phyloP scores from a whole-genome alignment of 345 rosid species.

The Sonneratia caseolaris region DNA sequence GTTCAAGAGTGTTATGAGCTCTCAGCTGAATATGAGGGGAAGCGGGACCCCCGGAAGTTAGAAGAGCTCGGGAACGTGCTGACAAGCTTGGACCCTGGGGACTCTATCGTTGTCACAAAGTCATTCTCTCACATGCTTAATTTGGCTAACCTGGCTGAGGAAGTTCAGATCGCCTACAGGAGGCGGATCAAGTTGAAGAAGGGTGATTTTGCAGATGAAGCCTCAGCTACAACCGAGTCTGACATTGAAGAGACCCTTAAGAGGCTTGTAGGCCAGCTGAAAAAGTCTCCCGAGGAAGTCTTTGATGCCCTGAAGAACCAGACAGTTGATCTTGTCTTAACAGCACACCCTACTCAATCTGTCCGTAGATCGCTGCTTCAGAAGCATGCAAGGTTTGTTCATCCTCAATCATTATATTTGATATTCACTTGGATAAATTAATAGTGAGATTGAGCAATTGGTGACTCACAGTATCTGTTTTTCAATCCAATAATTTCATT shows the following conservation, averaged over 20 bases:
- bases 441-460: background rate
- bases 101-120: conserved; percentile 78
- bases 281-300: conserved; percentile 82
- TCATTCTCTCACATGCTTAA: conserved; percentile 94
- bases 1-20: conserved; percentile 96
- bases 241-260: conserved; percentile 90
- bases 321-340: conserved; percentile 85
- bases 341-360: conserved; percentile 99
- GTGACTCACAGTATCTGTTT: background rate
- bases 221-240: conserved; percentile 74
- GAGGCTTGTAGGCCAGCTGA: conserved; percentile 62
- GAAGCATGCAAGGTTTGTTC: conserved; percentile 79
- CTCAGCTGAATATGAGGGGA: conserved; percentile 85
- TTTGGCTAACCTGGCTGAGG: conserved; percentile 92
- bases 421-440: background rate
- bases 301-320: conserved; percentile 95
- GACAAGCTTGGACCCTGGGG: conserved; percentile 89
- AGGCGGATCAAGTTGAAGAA: conserved; percentile 77
- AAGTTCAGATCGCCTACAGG: conserved; percentile 89
- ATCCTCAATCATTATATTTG: background rate
- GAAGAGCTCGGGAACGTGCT: conserved; percentile 81
- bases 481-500: background rate
- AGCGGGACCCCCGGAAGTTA: conserved; percentile 57
- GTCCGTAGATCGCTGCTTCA: conserved; percentile 93
- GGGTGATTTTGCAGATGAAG: conserved; percentile 82